A percentile compares a stretch with the other conserved stretches of the same genome.
phyloP scores from a whole-genome alignment of 2,329 filamentous ascomycete species.

The Monosporascus ibericus region DNA sequence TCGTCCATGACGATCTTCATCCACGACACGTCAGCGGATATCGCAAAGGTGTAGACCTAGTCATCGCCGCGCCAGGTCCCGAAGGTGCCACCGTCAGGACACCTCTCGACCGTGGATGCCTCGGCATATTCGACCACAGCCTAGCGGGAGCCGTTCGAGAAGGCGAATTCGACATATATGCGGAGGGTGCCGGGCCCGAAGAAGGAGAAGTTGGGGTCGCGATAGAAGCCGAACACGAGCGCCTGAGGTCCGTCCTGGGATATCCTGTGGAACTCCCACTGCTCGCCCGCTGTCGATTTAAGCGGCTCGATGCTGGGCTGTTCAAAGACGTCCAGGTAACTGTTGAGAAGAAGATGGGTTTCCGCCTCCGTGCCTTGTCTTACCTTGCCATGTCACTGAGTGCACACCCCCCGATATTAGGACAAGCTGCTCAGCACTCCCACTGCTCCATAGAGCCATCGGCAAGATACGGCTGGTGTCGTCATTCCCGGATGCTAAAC shows the following conservation, averaged over 20 bases:
- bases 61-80: slow-evolving; percentile 5
- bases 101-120: slow-evolving; percentile 15
- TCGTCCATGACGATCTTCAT: slow-evolving; percentile 5
- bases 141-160: slow-evolving; percentile 15
- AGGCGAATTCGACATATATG: slow-evolving; percentile 17
- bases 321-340: slow-evolving; percentile 6
- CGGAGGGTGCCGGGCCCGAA: slow-evolving; percentile 22
- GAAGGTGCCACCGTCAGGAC: slow-evolving; percentile 1
- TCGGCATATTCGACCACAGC: slow-evolving; percentile 18
- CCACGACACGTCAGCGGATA: slow-evolving; percentile 10
- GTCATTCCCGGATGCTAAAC: too few relatives aligned
- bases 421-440: neutral
- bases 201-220: slow-evolving; percentile 23
- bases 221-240: slow-evolving; percentile 24
- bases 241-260: slow-evolving; percentile 15
- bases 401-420: neutral
- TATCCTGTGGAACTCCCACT: slow-evolving; percentile 25
- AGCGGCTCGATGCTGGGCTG: slow-evolving; percentile 16
- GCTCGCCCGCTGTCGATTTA: slow-evolving; percentile 21
- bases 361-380: slow-evolving; percentile 1
- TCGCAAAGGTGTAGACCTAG: slow-evolving; percentile 8
- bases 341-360: slow-evolving; percentile 4
- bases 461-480: too few relatives aligned
- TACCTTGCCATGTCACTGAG: neutral
- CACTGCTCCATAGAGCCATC: neutral